Evolutionary conservation across 78 protist species (phyloP), one percentile per base, ranked within the genome.

Genomic region (Dictyostelium capitatum): DNA sequence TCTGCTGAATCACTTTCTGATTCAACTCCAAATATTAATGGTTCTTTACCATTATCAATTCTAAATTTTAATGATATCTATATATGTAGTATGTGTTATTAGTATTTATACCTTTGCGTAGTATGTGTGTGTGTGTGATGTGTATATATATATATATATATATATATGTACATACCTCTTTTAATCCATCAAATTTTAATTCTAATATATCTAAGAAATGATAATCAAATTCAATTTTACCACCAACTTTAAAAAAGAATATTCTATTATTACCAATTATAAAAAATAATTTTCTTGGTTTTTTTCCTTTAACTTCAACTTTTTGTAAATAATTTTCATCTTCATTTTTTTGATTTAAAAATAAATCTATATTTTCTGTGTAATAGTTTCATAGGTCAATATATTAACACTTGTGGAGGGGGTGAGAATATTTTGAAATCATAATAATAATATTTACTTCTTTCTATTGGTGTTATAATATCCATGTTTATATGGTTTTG

Each of bases 181-280:
- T 85, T 23, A 54, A 46, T 47, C 64, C 79, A 32, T 85, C 92
- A 28, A 74, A 77, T 50, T 64, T 85, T 23, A 85, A 67, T 62
- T 85, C 92, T 41, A 77, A 15, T 17, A 85, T 64, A 50, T 85
- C 92, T 9, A 85, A 43, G n/a, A 85, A 77, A 54, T 85, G 92
- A 32, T 74, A 75, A 20, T 85, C 92, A 25, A 64, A 10, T 50
- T 85, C 92, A 6, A 85, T 43, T 41, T 85, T 85, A 47, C 92
- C 92, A 77, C 92, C 92, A 20, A 77, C 85, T 75, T 85, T 85
- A 59, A 85, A 85, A 32, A 85, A 85, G 50, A 85, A 75, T 11
- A 77, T n/a, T 77, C 92, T 54, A 20, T 85, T 85, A 28, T 85
- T 85, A 11, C 92, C 92, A 32, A 85, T 77, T 2, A 85, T 59